Conservation (phyloP, 208 protist species). For the Trypanosoma brucei region DNA sequence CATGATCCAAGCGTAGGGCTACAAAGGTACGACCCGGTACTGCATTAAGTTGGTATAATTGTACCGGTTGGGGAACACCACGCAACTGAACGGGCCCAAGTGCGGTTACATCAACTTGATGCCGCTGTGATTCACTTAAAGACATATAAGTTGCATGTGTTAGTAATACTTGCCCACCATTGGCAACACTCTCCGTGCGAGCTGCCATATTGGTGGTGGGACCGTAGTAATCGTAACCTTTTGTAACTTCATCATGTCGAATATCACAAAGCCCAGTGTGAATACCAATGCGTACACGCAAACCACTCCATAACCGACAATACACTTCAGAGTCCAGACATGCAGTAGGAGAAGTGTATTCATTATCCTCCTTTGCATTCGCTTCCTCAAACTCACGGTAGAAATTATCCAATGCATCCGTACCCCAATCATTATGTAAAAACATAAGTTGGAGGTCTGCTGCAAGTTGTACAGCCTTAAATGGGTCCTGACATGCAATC, state of each 20-base stretch:
- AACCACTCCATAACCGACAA: conserved; percentile 25
- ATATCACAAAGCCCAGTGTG: conserved; percentile 20
- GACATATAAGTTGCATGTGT: background rate
- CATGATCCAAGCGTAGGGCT: background rate
- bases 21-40: conserved; percentile 2
- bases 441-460: conserved; percentile 45
- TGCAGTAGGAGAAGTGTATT: conserved; percentile 25
- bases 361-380: conserved; percentile 10
- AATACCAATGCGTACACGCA: conserved; percentile 54
- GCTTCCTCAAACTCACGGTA: conserved; percentile 39
- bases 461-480: conserved; percentile 34
- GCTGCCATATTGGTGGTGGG: conserved; percentile 1
- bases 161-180: conserved; percentile 2
- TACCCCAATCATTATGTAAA: conserved; percentile 42
- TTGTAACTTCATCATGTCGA: conserved; percentile 3
- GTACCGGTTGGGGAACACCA: conserved; percentile 37
- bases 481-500: conserved; percentile 22
- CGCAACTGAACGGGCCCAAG: conserved; percentile 35
- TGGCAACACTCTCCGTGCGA: conserved; percentile 4
- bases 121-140: background rate
- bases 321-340: conserved; percentile 19
- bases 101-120: conserved; percentile 1
- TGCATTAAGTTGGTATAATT: conserved; percentile 26
- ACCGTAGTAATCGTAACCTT: conserved; percentile 5
- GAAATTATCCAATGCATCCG: conserved; percentile 24